phyloP scores from a whole-genome alignment of 2,329 filamentous ascomycete species.

The Stachybotrys elegans region DNA sequence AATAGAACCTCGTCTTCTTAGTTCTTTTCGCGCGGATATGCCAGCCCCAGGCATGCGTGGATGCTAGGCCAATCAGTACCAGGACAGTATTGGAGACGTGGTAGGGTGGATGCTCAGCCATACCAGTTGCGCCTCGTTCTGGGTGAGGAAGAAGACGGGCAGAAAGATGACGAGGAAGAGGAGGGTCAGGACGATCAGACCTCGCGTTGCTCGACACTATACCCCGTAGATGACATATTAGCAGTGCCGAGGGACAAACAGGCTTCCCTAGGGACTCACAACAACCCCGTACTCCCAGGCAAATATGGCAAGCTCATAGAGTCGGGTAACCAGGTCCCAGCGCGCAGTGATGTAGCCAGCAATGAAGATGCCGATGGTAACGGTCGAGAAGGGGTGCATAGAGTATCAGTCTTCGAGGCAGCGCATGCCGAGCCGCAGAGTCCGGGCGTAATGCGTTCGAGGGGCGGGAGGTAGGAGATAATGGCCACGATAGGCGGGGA shows the following conservation, averaged over 20 bases:
- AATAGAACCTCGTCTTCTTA: slow-evolving; percentile 91
- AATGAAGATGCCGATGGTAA: slow-evolving; percentile 97
- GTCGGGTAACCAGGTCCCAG: slow-evolving; percentile 94
- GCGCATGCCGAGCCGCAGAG: slow-evolving; percentile 34
- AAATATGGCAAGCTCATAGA: slow-evolving; percentile 96
- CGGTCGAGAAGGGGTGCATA: slow-evolving; percentile 97
- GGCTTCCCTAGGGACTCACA: slow-evolving; percentile 54
- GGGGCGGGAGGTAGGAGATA: slow-evolving; percentile 14
- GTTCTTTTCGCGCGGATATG: slow-evolving; percentile 91
- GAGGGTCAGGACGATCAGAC: slow-evolving; percentile 74
- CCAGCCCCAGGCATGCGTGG: slow-evolving; percentile 72
- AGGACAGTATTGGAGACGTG: slow-evolving; percentile 2
- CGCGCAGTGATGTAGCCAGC: slow-evolving; percentile 98
- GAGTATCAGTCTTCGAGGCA: slow-evolving; percentile 40
- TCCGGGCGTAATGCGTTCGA: neutral
- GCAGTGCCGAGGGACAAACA: neutral
- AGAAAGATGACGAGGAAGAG: slow-evolving; percentile 82
- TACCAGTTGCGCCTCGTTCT: slow-evolving; percentile 76
- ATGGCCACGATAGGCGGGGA: slow-evolving; percentile 7
- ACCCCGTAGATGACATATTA: neutral
- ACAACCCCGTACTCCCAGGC: slow-evolving; percentile 99
- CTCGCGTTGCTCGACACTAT: slow-evolving; percentile 80
- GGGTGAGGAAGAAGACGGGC: slow-evolving; percentile 77
- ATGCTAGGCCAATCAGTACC: slow-evolving; percentile 53
- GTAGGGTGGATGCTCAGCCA: too few relatives aligned